Conservation (phyloP, 2,329 filamentous ascomycete genomes). For the Cadophora malorum region DNA sequence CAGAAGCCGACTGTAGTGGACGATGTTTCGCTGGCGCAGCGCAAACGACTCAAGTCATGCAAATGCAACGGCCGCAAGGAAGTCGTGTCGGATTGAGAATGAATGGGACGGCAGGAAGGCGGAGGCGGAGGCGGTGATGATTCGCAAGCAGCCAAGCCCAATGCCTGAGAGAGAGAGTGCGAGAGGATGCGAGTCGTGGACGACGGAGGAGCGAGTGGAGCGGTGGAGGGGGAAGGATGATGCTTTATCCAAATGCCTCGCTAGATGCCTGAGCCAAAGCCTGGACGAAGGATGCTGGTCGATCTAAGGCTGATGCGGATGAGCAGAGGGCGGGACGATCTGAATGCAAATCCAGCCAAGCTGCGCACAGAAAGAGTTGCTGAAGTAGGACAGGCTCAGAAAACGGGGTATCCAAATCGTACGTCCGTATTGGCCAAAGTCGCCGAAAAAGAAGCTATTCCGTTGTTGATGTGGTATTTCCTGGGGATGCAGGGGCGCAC, state of each 20-base stretch:
- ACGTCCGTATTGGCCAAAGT: constrained; percentile 11
- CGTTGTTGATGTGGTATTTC: constrained; percentile 14
- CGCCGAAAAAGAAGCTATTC: constrained; percentile 11
- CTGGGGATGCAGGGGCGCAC: constrained; percentile 19
- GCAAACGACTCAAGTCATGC: constrained; percentile 13
- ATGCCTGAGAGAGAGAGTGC: not conserved
- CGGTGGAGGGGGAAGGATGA: constrained; percentile 9
- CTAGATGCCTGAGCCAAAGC: constrained; percentile 10
- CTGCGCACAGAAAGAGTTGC: not conserved
- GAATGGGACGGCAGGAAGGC: constrained; percentile 13
- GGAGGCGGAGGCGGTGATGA: constrained; percentile 17
- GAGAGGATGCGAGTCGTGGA: constrained; percentile 8
- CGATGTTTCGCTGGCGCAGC: constrained; percentile 26
- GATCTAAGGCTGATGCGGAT: too few species aligned
- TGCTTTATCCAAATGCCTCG: constrained; percentile 21
- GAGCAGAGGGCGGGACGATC: constrained; percentile 6
- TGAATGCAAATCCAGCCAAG: constrained; percentile 12
- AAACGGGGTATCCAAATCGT: not conserved
- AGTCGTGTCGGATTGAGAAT: not conserved
- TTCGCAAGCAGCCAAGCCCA: constrained; percentile 15
- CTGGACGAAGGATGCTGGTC: constrained; percentile 6
- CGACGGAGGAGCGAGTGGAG: not conserved
- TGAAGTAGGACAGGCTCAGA: not conserved
- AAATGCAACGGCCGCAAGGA: constrained; percentile 19
- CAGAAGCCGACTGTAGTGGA: constrained; percentile 24